phyloP scores from a whole-genome alignment of 2,329 filamentous ascomycete genomes.

The Thyridium curvatum region DNA sequence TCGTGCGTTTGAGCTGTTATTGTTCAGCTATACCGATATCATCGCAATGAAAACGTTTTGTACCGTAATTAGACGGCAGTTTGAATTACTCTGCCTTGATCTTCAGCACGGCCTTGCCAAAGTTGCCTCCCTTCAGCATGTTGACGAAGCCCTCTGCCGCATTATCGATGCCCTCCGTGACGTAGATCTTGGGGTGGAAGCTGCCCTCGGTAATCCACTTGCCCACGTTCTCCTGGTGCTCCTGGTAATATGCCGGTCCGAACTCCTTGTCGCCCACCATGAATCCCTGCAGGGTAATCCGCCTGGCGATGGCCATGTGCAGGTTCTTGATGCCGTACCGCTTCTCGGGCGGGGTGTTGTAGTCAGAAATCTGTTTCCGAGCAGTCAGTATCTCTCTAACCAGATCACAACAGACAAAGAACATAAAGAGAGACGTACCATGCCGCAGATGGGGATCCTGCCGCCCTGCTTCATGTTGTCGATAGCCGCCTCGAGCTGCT shows the following conservation, averaged over 20 bases:
- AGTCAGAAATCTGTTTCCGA: constrained; percentile 57
- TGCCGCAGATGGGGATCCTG: constrained; percentile 57
- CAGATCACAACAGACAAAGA: not conserved
- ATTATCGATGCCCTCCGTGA: constrained; percentile 73
- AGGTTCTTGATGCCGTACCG: constrained; percentile 63
- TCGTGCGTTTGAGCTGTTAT: too few species aligned
- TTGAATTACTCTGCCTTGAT: too few species aligned
- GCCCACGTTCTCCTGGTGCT: constrained; percentile 70
- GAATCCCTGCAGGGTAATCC: constrained; percentile 69
- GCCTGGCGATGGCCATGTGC: constrained; percentile 58
- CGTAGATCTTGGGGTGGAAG: constrained; percentile 62
- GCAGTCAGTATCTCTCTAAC: constrained; percentile 3
- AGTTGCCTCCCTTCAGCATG: constrained; percentile 73
- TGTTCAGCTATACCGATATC: too few species aligned
- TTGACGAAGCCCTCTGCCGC: constrained; percentile 67
- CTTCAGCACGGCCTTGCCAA: constrained; percentile 79
- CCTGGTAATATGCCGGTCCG: constrained; percentile 57
- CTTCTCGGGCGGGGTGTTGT: constrained; percentile 54
- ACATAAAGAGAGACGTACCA: constrained; percentile 35
- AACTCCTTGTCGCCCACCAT: constrained; percentile 62
- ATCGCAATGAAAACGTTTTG: too few species aligned
- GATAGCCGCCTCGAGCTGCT: constrained; percentile 41
- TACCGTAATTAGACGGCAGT: too few species aligned
- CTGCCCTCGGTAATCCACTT: constrained; percentile 71
- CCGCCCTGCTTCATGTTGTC: constrained; percentile 51